A percentile compares a stretch with the other conserved stretches of the same genome.
phyloP scores from a whole-genome alignment of 192 early-diverging fungal species.

The Rhizophagus sp. region DNA sequence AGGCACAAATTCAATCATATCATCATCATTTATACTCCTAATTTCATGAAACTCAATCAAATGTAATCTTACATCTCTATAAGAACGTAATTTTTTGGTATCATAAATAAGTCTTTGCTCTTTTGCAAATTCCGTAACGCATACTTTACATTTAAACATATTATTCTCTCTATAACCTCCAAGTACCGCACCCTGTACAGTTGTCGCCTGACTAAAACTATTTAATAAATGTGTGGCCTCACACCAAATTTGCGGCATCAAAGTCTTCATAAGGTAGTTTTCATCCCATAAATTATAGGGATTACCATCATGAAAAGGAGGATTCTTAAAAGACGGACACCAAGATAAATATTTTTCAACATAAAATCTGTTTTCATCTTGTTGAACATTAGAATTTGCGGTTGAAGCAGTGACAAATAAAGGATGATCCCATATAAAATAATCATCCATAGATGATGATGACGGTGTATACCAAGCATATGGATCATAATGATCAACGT shows the following conservation, averaged over 20 bases:
- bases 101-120: background rate
- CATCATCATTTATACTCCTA: background rate
- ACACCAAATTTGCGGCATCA: slow-evolving; percentile 5
- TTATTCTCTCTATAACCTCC: background rate
- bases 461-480: too few species aligned
- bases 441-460: background rate
- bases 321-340: slow-evolving; percentile 10
- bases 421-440: background rate
- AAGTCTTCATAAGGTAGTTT: background rate
- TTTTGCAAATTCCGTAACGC: background rate
- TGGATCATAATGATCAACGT: background rate
- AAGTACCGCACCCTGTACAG: slow-evolving; percentile 1
- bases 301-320: slow-evolving; percentile 5
- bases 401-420: background rate
- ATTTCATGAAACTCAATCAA: background rate
- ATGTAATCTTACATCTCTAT: background rate
- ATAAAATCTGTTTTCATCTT: background rate
- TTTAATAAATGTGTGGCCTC: background rate
- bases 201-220: background rate
- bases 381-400: background rate
- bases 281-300: slow-evolving; percentile 12
- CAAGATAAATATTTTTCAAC: slow-evolving; percentile 1
- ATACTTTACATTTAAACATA: slow-evolving; percentile 8
- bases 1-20: background rate
- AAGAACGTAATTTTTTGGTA: background rate